Evolutionary conservation across 2,329 filamentous ascomycete species (phyloP).

Genomic region (Cladophialophora psammophila): DNA sequence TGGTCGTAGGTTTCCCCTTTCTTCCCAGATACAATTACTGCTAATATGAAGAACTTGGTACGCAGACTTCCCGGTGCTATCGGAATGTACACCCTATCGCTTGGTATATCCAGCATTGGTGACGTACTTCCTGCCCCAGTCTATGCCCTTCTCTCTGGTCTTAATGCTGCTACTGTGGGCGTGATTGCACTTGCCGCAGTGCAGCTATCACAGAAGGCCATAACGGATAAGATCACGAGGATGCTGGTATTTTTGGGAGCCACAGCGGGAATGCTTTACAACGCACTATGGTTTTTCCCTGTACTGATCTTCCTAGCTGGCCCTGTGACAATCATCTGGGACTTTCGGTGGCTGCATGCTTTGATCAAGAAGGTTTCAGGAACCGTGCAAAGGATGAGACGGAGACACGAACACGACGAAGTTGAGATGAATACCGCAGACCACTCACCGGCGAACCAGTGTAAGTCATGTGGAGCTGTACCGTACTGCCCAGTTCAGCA

Average conservation of each 20-base stretch:
- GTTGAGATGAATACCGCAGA: conserved; percentile 8
- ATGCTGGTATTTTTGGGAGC: conserved; percentile 70
- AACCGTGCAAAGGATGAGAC: not conserved
- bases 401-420: not conserved
- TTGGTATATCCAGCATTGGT: conserved; percentile 69
- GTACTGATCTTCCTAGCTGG: conserved; percentile 67
- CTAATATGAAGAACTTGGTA: not conserved
- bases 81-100: conserved; percentile 72
- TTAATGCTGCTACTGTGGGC: conserved; percentile 76
- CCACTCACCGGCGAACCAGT: not conserved
- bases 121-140: conserved; percentile 66
- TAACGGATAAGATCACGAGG: conserved; percentile 69
- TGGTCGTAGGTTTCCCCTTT: conserved; percentile 62
- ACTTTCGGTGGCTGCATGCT: conserved; percentile 61
- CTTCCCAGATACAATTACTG: not conserved
- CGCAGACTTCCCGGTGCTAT: conserved; percentile 70
- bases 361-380: conserved; percentile 34
- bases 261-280: conserved; percentile 72
- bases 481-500: not conserved
- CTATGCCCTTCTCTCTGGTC: conserved; percentile 73
- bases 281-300: conserved; percentile 77
- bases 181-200: conserved; percentile 75
- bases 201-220: conserved; percentile 63
- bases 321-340: conserved; percentile 61
- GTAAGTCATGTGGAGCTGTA: not conserved